A percentile compares a stretch with the other conserved stretches of the same genome.
These are phyloP conservation scores for Pseudonitzschia multiseries DNA, from an alignment of 108 stramenopile genomes.

Conservation along the genomic window DNA sequence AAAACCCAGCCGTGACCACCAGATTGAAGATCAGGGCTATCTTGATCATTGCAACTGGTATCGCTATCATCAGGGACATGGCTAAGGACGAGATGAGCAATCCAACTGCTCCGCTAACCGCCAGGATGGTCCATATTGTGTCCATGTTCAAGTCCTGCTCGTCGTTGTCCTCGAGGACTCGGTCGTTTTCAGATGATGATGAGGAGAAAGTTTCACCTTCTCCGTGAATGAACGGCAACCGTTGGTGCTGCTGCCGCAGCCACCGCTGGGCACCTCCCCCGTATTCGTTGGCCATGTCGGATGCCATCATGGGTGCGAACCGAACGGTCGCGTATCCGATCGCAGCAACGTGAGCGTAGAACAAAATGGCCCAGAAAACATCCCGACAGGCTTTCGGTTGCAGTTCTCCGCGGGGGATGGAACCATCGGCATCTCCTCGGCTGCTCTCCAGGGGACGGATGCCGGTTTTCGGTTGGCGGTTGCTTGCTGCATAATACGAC, in stretches of 20 bases:
- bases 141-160: conserved; percentile 13
- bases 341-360: conserved; percentile 57
- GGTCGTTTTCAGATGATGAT: too few relatives aligned
- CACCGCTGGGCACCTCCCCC: conserved; percentile 5
- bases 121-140: conserved; percentile 20
- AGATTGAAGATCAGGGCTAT: conserved; percentile 64
- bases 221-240: not conserved
- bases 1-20: conserved; percentile 37
- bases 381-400: conserved; percentile 65
- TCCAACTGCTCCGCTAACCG: conserved; percentile 13
- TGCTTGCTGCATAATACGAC: not conserved
- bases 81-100: conserved; percentile 32
- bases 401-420: conserved; percentile 31
- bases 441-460: too few relatives aligned
- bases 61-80: conserved; percentile 41
- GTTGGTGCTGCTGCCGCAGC: not conserved
- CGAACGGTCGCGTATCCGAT: conserved; percentile 39
- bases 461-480: not conserved
- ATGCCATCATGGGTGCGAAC: conserved; percentile 52
- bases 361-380: conserved; percentile 58
- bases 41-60: conserved; percentile 57
- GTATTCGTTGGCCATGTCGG: conserved; percentile 43
- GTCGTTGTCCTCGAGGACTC: not conserved
- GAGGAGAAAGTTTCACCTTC: too few relatives aligned
- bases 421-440: not conserved